Base-by-base conservation (phyloP, 2,329 filamentous ascomycete genomes). In the Penicillium sumatraense region DNA sequence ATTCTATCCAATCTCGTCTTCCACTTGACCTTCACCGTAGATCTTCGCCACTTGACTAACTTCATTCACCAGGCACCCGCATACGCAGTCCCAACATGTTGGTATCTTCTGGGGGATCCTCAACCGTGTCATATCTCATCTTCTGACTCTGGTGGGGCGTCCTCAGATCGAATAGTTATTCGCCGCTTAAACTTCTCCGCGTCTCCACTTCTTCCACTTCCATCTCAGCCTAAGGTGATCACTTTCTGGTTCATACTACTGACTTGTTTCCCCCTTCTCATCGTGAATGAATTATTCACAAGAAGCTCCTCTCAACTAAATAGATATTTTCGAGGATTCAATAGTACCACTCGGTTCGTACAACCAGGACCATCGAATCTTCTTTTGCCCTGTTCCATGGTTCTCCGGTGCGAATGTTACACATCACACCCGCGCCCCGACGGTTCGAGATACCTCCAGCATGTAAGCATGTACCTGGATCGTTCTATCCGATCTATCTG, bases 401-500 rank as follows among this genome's bases (percentile, higher is more conserved):
- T 56, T 57, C 49, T 45, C 58, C 52, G 29, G 3, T 18, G 41
- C 21, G 24, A 61, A 65, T 65, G 47, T 62, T 66, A 66, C 59
- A 65, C 49, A 64, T 66, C 63, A 66, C 63, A 65, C 56, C 49
- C 48, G 23, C 35, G 51, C 51, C 45, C 29, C 26, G 36, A 36
- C 52, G 26, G 26, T 49, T 53, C 48, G 27, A 42, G 51, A 51
- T 33, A 49, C 42, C 36, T 50, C 51, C 35, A n/a, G 24, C 24
- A 47, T 21, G 36, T 57, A 38, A n/a, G 24, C 24, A 47, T 21
- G 36, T 57, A 38, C 51, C 53, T 55, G 49, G 57, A 59, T 61
- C 54, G 59, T 56, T 60, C 61, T 33, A 62, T 58, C 50, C 47
- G 61, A 63, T 61, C 54, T 63, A 60, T 65, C 57, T 53, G 54